Base-by-base conservation (phyloP, 1,284 basidiomycete genomes). In the Bondarzewia mesenterica region DNA sequence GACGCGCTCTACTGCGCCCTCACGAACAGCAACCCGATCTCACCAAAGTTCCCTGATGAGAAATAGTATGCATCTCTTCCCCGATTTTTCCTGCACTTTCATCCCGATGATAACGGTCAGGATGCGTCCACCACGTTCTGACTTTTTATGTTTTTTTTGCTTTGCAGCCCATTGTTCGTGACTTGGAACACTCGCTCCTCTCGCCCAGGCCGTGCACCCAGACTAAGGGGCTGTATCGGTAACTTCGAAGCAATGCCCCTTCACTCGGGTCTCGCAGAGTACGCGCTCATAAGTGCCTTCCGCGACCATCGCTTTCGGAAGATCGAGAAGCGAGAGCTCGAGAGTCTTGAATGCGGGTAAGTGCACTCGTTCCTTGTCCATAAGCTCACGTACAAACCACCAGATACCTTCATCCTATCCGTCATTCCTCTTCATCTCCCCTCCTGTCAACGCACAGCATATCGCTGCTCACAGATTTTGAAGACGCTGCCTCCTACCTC, bases 201-300 rank as follows among this genome's bases (percentile, higher is more conserved):
- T 52, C 75, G 78, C 53, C 64, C 78, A 21, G 78, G 79, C 39
- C 74, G 77, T 51, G 67, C 78, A 21, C 73, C 81, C 35, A 72
- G 81, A 42, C 72, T 99, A 52, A 74, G 95, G 51, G 95, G 95
- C 21, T 99, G 95, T 68, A 98, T 99, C 57, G 95, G 95, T 58
- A 94, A 82, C 62, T 99, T 99, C 62, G 82, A 86, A 41, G 76
- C 91, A 2, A 75, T 86, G 62, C 71, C 82, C 6, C 72, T 98
- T 21, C 77, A 74, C 38, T 74, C 85, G 23, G 93, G 93, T 8
- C 65, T 99, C 49, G 77, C 78, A 44, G 90, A 97, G 58, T 99
- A 97, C 63, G 93, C 95, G 27, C 75, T 93, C 54, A 82, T 88
- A 62, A 93, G 90, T 61, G 85, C 85, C 20, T 85, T 88, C 66